Evolutionary conservation across 2,329 filamentous ascomycete genomes (phyloP).

Genomic region (Trichoderma afroharzianum): DNA sequence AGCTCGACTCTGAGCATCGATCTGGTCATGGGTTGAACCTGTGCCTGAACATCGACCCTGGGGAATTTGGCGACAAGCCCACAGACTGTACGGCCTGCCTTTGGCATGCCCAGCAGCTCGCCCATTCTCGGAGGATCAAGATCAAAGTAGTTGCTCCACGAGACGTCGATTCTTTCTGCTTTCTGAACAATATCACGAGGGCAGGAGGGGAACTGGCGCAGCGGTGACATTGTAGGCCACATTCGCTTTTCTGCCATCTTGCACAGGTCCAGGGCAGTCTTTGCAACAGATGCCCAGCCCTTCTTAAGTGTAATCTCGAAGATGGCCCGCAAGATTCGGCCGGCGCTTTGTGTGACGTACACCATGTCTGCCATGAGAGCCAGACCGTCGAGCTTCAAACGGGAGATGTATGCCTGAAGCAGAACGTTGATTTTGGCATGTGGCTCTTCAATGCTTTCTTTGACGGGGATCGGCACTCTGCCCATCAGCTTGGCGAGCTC

Average conservation of each 20-base stretch:
- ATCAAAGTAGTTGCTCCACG: slow-evolving; percentile 92
- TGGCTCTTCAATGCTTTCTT: slow-evolving; percentile 94
- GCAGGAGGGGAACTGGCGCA: slow-evolving; percentile 83
- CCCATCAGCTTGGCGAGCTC: slow-evolving; percentile 89
- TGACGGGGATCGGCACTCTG: slow-evolving; percentile 90
- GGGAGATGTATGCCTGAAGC: slow-evolving; percentile 92
- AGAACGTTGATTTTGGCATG: slow-evolving; percentile 98
- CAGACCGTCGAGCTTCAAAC: slow-evolving; percentile 87
- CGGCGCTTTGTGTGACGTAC: slow-evolving; percentile 96
- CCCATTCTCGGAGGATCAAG: slow-evolving; percentile 95
- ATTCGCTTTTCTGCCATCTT: slow-evolving; percentile 99
- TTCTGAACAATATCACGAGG: slow-evolving; percentile 85
- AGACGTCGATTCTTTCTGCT: slow-evolving; percentile 89
- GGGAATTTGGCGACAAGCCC: slow-evolving; percentile 88
- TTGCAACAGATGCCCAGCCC: slow-evolving; percentile 90
- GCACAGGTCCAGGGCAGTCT: slow-evolving; percentile 87
- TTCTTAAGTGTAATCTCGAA: slow-evolving; percentile 98
- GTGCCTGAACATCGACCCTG: slow-evolving; percentile 84
- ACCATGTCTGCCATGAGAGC: slow-evolving; percentile 98
- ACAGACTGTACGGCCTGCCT: slow-evolving; percentile 81
- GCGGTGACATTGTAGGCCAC: slow-evolving; percentile 98
- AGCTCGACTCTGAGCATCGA: slow-evolving; percentile 89
- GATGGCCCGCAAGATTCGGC: slow-evolving; percentile 89
- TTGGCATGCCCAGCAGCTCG: slow-evolving; percentile 85
- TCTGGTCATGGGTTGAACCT: slow-evolving; percentile 90